Percentiles rank a stretch among this genome's conserved stretches.
These are phyloP conservation scores for Iberis amara DNA, from an alignment of 441 rosid genomes.

Conservation along the genomic window DNA sequence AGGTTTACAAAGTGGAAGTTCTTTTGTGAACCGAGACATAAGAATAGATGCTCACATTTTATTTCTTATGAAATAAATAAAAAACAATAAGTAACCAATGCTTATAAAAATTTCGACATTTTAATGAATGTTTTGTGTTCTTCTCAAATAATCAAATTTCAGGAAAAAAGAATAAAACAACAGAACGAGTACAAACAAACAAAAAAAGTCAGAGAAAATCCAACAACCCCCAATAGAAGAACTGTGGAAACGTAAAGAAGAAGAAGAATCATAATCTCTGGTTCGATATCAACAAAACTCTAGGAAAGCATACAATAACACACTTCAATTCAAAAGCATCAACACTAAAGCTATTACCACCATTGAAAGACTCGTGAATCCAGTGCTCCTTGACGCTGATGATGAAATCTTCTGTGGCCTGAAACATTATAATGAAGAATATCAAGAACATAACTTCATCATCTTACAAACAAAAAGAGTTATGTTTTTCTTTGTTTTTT, in stretches of 20 bases:
- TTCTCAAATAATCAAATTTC: constrained; percentile 21
- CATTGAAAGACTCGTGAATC: constrained; percentile 33
- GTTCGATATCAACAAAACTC: constrained; percentile 31
- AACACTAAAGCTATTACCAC: constrained; percentile 25
- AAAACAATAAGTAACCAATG: too few species aligned
- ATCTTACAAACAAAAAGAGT: background rate
- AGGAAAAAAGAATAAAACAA: constrained; percentile 25
- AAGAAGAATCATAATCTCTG: constrained; percentile 19
- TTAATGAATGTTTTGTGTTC: constrained; percentile 15
- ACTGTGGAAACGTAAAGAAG: constrained; percentile 29
- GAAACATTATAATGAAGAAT: constrained; percentile 17
- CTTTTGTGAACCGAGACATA: too few species aligned
- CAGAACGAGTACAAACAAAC: constrained; percentile 9
- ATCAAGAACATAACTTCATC: constrained; percentile 12
- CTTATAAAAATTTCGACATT: background rate
- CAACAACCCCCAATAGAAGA: constrained; percentile 28
- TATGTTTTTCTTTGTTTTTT: constrained; percentile 12
- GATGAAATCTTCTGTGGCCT: constrained; percentile 68
- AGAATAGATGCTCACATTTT: too few species aligned
- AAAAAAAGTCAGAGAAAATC: constrained; percentile 27
- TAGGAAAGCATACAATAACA: background rate
- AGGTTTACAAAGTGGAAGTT: too few species aligned
- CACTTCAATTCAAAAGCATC: constrained; percentile 24
- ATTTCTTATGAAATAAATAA: too few species aligned
- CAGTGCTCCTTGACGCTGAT: constrained; percentile 34